phyloP scores from a whole-genome alignment of 768 basidiomycete genomes.

The Pulveroboletus sp. region DNA sequence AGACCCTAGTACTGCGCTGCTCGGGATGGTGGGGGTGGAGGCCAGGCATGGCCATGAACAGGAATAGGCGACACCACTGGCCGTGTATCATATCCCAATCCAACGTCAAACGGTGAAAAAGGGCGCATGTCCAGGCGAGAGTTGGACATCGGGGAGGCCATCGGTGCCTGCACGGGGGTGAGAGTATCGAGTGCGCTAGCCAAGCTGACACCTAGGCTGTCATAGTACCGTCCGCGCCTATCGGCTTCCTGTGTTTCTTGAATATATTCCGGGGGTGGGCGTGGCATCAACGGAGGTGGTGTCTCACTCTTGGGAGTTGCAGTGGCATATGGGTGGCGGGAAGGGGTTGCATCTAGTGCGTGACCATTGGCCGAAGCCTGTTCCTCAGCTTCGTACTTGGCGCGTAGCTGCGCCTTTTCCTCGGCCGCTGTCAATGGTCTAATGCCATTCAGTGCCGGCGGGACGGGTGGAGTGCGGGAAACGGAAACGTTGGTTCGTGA shows the following conservation, averaged over 20 bases:
- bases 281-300: conserved; percentile 65
- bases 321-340: conserved; percentile 16
- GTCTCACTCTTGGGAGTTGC: conserved; percentile 14
- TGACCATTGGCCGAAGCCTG: conserved; percentile 25
- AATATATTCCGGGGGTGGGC: conserved; percentile 76
- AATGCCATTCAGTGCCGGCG: conserved; percentile 21
- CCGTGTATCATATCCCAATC: conserved; percentile 16
- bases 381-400: conserved; percentile 60
- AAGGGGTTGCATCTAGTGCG: neutral
- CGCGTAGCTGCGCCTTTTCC: conserved; percentile 68
- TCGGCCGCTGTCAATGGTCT: conserved; percentile 62
- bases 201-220: conserved; percentile 18
- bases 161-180: conserved; percentile 15
- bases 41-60: neutral
- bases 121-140: conserved; percentile 37
- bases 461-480: conserved; percentile 28
- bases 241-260: conserved; percentile 78
- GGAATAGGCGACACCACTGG: conserved; percentile 5
- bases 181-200: conserved; percentile 34
- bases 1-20: conserved; percentile 11
- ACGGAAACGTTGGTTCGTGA: conserved; percentile 21
- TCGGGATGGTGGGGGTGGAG: conserved; percentile 10
- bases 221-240: conserved; percentile 43
- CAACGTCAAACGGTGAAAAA: conserved; percentile 45
- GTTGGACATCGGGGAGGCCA: conserved; percentile 9